Evolutionary conservation across 1,284 basidiomycete species (phyloP).

Genomic region (Volvariella surrecta): DNA sequence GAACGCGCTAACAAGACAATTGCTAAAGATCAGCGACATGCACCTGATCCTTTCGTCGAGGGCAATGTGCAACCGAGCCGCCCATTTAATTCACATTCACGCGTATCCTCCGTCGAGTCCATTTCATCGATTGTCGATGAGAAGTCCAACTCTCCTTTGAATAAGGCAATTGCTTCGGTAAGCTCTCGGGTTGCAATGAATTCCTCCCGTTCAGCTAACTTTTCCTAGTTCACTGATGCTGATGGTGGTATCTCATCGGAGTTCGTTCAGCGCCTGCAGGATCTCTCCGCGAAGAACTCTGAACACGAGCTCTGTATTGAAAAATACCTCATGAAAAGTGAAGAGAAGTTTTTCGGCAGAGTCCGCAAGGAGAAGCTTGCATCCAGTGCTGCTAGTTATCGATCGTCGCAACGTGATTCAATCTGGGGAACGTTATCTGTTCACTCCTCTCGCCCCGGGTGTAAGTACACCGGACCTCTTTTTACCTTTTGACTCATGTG

Average conservation of each 20-base stretch:
- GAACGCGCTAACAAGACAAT: conserved; percentile 79
- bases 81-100: conserved; percentile 76
- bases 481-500: conserved; percentile 1
- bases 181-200: conserved; percentile 14
- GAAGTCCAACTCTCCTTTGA: conserved; percentile 80
- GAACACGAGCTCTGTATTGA: conserved; percentile 88
- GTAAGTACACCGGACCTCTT: conserved; percentile 33
- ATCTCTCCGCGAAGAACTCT: conserved; percentile 77
- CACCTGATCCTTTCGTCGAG: conserved; percentile 81
- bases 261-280: conserved; percentile 80
- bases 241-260: conserved; percentile 86
- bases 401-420: conserved; percentile 77
- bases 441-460: conserved; percentile 67
- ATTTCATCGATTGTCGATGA: conserved; percentile 87
- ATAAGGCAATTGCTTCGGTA: conserved; percentile 86
- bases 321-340: conserved; percentile 82
- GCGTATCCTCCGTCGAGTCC: conserved; percentile 77
- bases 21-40: conserved; percentile 64
- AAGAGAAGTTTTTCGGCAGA: conserved; percentile 87
- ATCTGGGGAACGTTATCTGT: conserved; percentile 69
- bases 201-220: conserved; percentile 6
- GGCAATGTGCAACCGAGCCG: conserved; percentile 43
- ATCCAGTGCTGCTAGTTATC: conserved; percentile 62
- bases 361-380: conserved; percentile 78
- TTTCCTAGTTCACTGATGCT: conserved; percentile 76